Base-by-base conservation (phyloP, 176 grass and related monocot genomes). In the Aegilops longissima region DNA sequence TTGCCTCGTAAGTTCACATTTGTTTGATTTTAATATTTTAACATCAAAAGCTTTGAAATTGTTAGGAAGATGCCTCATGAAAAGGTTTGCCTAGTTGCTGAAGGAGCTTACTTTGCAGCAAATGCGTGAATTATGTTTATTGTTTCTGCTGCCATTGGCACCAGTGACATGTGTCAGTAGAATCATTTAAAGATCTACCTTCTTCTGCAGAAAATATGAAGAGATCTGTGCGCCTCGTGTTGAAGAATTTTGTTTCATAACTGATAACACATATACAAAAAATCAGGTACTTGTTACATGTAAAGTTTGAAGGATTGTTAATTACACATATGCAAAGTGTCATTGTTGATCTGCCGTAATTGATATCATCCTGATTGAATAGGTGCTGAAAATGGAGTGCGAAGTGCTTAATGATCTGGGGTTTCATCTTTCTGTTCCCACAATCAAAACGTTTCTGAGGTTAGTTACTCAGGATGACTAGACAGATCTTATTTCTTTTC, bases 401-500 rank as follows among this genome's bases (percentile, higher is more conserved):
- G 85, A 87, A 67, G 90, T 99, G 38, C 89, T 96, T 61, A 87
- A 84, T 35, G 63, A 80, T 38, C 44, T 99, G 35, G 85, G 92
- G 18, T 99, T 91, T 90, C 72, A 96, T 82, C 86, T 99, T 58
- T 94, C 97, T 6, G 77, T 94, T 70, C 97, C 97, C 61, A 99
- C 94, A 67, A 87, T 79, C 87, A 94, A 93, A 84, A 88, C 83
- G 77, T 99, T 99, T 93, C 83, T 96, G 61, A 99, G 97, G 97
- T 94, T 81, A 80, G 23, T 84, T 79, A 82, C 29, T 82, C 80
- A 69, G 13, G 18, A 63, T 45, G 5, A 56, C 62, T 33, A 80
- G 49, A 82, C 10, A 65, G n/a, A 85, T 76, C 38, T 3, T 88
- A 25, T 84, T 78, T 83, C 4, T 89, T 88, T 81, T 86, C 17